Conservation (phyloP, 257 asterid species). For the Solanum clarkiae region DNA sequence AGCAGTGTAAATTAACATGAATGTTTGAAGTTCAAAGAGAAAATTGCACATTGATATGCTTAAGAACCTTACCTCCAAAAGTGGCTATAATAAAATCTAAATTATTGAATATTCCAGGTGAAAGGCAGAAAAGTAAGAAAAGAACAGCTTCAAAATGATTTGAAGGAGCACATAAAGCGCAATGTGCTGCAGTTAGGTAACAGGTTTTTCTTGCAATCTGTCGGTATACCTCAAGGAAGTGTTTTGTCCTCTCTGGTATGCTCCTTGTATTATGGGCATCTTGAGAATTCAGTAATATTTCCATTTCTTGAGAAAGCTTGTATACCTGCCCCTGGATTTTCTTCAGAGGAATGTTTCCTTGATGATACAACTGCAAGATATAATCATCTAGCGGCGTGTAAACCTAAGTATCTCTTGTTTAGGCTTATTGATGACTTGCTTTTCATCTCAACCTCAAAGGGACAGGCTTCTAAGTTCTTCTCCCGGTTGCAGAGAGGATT, state of each 20-base stretch:
- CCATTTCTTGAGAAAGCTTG: conserved; percentile 57
- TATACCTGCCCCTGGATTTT: neutral
- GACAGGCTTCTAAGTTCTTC: conserved; percentile 66
- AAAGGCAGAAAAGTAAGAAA: conserved; percentile 31
- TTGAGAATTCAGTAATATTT: conserved; percentile 53
- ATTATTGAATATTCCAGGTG: conserved; percentile 30
- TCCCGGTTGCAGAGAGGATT: conserved; percentile 61
- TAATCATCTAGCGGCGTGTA: neutral
- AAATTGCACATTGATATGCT: neutral
- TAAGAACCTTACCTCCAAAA: neutral
- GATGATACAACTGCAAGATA: conserved; percentile 16
- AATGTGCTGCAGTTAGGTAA: conserved; percentile 45
- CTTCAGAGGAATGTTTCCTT: conserved; percentile 2
- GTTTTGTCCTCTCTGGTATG: conserved; percentile 71
- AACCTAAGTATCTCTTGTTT: conserved; percentile 45
- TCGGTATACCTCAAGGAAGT: conserved; percentile 96
- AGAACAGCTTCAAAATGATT: conserved; percentile 22
- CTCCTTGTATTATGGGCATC: conserved; percentile 73
- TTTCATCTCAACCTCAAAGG: conserved; percentile 69
- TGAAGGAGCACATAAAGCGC: conserved; percentile 58
- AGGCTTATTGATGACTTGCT: conserved; percentile 77
- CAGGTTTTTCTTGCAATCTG: conserved; percentile 51
- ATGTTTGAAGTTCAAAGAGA: neutral
- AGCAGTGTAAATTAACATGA: neutral
- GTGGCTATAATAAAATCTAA: neutral